A percentile compares a stretch with the other conserved stretches of the same genome.
Conservation (phyloP, 306 rosid species). For the Medicago arabica region DNA sequence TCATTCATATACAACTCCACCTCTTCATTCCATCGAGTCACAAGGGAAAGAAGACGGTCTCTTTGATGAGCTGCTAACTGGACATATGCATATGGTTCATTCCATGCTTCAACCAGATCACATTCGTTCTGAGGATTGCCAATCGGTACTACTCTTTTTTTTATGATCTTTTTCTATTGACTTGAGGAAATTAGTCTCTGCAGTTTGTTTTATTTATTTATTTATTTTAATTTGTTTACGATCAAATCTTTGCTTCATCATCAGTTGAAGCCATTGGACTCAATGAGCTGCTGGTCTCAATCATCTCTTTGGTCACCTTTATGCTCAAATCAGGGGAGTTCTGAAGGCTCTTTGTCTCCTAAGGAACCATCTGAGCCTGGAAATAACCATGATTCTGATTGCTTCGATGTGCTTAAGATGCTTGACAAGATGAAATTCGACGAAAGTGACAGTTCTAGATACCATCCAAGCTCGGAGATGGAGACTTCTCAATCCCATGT, state of each 20-base stretch:
- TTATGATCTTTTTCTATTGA: not conserved
- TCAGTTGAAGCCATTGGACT: constrained; percentile 53
- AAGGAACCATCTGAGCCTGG: constrained; percentile 41
- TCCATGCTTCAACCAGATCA: constrained; percentile 48
- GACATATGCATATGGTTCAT: constrained; percentile 48
- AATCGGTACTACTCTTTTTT: constrained; percentile 41
- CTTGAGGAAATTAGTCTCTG: no score
- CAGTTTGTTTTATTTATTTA: no score
- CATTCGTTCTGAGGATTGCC: constrained; percentile 37
- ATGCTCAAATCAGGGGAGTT: constrained; percentile 55
- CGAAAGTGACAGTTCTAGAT: constrained; percentile 18
- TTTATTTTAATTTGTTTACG: not conserved
- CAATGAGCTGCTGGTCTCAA: constrained; percentile 50
- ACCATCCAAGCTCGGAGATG: no score
- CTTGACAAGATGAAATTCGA: constrained; percentile 54
- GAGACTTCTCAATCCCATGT: not conserved
- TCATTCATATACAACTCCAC: not conserved
- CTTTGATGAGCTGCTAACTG: constrained; percentile 44
- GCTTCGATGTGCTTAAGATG: constrained; percentile 34
- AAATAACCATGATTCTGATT: constrained; percentile 34
- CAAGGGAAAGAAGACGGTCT: not conserved
- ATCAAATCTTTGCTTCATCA: not conserved
- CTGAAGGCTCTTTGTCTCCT: constrained; percentile 53
- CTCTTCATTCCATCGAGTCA: not conserved
- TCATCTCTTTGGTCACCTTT: constrained; percentile 58